Evolutionary conservation across 148 eudicot genomes (phyloP).

Genomic region (Heliosperma pusillum): DNA sequence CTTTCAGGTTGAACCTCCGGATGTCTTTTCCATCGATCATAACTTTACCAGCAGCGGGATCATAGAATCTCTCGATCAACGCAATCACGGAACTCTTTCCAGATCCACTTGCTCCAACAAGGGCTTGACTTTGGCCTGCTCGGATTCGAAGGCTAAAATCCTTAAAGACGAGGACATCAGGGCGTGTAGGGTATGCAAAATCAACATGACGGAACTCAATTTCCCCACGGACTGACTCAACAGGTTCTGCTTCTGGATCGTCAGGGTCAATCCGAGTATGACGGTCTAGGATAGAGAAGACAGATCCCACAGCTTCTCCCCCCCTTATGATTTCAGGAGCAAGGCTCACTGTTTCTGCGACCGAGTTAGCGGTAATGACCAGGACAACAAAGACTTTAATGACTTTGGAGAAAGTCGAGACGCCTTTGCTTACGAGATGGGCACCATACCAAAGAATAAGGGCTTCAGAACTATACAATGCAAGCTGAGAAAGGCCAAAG

Average conservation of each 20-base stretch:
- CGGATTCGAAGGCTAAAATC: slow-evolving; percentile 85
- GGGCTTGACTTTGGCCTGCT: slow-evolving; percentile 97
- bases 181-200: slow-evolving; percentile 87
- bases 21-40: slow-evolving; percentile 97
- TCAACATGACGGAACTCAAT: slow-evolving; percentile 91
- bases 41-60: slow-evolving; percentile 76
- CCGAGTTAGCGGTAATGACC: slow-evolving; percentile 94
- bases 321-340: slow-evolving; percentile 97
- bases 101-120: slow-evolving; percentile 93
- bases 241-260: slow-evolving; percentile 73
- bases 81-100: slow-evolving; percentile 95
- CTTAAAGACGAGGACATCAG: slow-evolving; percentile 74
- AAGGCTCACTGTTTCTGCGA: slow-evolving; percentile 94
- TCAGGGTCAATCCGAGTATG: slow-evolving; percentile 78
- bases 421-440: slow-evolving; percentile 74
- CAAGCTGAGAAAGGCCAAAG: slow-evolving; percentile 95
- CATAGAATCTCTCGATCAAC: slow-evolving; percentile 83
- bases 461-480: slow-evolving; percentile 88
- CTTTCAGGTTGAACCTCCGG: slow-evolving; percentile 62
- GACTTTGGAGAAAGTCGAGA: slow-evolving; percentile 90
- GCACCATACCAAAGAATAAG: slow-evolving; percentile 97
- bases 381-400: slow-evolving; percentile 90
- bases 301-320: slow-evolving; percentile 91
- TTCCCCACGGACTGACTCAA: slow-evolving; percentile 79
- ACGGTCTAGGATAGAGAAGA: slow-evolving; percentile 79